These are phyloP conservation scores for Macroventuria anomochaeta DNA, from an alignment of 2,329 filamentous ascomycete species.

Conservation along the genomic window DNA sequence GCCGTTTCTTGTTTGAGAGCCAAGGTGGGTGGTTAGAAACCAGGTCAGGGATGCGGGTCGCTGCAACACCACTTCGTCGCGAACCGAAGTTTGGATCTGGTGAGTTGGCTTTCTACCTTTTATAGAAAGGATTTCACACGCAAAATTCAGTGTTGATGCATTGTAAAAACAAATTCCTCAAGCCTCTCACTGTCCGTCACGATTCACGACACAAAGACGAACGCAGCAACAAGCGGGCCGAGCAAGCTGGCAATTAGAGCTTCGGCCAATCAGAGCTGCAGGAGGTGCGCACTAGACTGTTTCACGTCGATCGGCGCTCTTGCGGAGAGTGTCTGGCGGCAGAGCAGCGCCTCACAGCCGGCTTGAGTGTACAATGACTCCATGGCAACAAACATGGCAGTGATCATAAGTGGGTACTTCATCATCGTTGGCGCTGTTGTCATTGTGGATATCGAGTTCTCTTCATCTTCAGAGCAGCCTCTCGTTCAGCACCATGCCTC, in stretches of 20 bases:
- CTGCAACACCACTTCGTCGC: constrained; percentile 28
- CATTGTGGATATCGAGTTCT: neutral
- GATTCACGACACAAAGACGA: constrained; percentile 9
- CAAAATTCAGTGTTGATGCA: neutral
- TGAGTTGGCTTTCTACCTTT: neutral
- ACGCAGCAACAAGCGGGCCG: constrained; percentile 9
- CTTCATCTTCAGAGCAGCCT: neutral
- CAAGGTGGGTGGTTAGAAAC: constrained; percentile 18
- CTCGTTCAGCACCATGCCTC: neutral
- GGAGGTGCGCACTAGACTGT: constrained; percentile 13
- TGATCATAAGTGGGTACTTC: constrained; percentile 9
- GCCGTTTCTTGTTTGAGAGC: constrained; percentile 16
- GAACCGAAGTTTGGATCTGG: constrained; percentile 10
- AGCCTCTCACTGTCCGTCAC: constrained; percentile 1
- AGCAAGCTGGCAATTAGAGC: constrained; percentile 5
- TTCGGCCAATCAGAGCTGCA: constrained; percentile 1
- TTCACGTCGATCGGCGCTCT: constrained; percentile 15
- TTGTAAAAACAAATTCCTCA: neutral
- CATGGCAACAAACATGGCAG: constrained; percentile 14
- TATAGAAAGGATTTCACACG: neutral
- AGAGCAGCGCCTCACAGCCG: constrained; percentile 7
- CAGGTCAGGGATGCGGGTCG: constrained; percentile 23
- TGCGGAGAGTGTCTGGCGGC: constrained; percentile 8
- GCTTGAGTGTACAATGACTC: constrained; percentile 7
- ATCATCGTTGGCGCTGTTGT: neutral